Conservation (phyloP, 306 rosid species). For the Corylus avellana region DNA sequence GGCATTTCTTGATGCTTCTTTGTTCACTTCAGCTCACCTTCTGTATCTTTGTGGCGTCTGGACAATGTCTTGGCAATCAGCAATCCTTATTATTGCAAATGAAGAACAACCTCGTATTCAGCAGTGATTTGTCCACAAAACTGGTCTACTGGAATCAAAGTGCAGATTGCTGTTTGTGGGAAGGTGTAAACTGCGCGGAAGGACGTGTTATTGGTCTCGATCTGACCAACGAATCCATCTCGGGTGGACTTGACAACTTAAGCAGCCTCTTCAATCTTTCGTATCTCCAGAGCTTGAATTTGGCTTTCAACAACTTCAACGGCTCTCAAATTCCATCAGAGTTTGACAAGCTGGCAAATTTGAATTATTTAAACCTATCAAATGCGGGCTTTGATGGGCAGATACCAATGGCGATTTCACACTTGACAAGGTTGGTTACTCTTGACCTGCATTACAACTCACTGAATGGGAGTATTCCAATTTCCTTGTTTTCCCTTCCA, state of each 20-base stretch:
- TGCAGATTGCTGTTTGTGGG: constrained; percentile 33
- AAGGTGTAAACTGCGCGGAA: constrained; percentile 28
- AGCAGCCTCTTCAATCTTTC: constrained; percentile 33
- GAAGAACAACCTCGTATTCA: constrained; percentile 25
- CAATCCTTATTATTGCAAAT: constrained; percentile 20
- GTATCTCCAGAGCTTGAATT: constrained; percentile 29
- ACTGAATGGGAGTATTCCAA: constrained; percentile 32
- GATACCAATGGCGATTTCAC: constrained; percentile 46
- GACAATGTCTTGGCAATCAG: constrained; percentile 30
- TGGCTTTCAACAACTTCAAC: constrained; percentile 25
- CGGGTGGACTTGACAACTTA: constrained; percentile 30
- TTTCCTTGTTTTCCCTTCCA: constrained; percentile 23
- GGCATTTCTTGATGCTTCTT: constrained; percentile 16
- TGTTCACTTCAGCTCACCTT: constrained; percentile 5
- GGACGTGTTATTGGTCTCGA: constrained; percentile 28
- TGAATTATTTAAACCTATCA: constrained; percentile 37
- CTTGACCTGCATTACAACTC: constrained; percentile 36
- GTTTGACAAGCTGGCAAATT: constrained; percentile 31
- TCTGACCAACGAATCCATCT: constrained; percentile 32
- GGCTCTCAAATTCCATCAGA: constrained; percentile 29
- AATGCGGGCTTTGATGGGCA: constrained; percentile 38
- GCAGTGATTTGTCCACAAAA: background rate
- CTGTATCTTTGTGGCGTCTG: constrained; percentile 2
- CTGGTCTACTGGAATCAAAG: constrained; percentile 30
- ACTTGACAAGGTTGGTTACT: constrained; percentile 38